Evolutionary conservation across 495 filamentous ascomycete genomes (phyloP), one percentile per base, ranked within the genome.

Genomic region (Xylaria bambusicola): DNA sequence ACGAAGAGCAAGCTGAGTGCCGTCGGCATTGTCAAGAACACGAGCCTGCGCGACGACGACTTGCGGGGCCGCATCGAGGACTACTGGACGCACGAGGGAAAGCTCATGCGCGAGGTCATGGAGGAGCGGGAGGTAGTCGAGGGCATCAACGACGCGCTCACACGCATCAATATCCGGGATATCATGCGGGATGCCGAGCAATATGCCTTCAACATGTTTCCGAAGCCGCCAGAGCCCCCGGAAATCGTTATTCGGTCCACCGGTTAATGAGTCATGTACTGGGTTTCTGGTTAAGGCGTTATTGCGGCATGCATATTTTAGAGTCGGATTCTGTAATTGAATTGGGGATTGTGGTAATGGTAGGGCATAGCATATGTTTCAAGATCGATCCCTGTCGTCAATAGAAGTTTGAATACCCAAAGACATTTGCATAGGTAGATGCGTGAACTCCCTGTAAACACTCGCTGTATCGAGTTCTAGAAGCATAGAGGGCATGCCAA

Each of bases 91-190:
- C 75, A 78, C 38, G 84, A 86, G 69, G 82, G 77, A 8, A 61
- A 62, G 18, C 40, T 84, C 57, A 84, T 83, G 74, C 66, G 77
- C 57, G 80, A 84, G 52, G 72, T 82, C 24, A 84, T 85, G 84
- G 77, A 84, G 75, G 84, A 86, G 57, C 70, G 78, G 36, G 84
- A 84, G 53, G 84, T 86, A 6, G 70, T 84, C 18, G 77, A 82
- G 68, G 78, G 80, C 35, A 76, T 85, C 21, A 80, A 78, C 52
- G 80, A 83, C 66, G 82, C 82, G 45, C 61, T 83, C 62, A 80
- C 77, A 41, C 72, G 81, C 45, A 73, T 85, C 38, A 75, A 83
- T 62, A 75, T 86, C 23, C 52, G 69, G 60, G 68, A 65, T 10
- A 74, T 84, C 44, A 66, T 69, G 49, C 70, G 70, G 53, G 82